These are phyloP conservation scores for Pseudogymnoascus sp. DNA, from an alignment of 2,329 filamentous ascomycete species.

Conservation along the genomic window DNA sequence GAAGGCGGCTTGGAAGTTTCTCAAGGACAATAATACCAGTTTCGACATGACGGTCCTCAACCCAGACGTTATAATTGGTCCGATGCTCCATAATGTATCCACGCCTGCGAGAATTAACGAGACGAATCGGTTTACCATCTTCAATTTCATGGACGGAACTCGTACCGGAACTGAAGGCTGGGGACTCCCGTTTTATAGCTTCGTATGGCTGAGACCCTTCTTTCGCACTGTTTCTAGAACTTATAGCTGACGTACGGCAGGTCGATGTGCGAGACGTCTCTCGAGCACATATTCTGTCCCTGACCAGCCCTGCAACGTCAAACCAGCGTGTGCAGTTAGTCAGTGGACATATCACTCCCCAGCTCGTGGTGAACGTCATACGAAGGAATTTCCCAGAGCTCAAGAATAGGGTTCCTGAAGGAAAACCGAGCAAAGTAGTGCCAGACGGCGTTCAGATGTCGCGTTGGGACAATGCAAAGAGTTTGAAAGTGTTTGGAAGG, in stretches of 20 bases:
- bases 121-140: slow-evolving; percentile 53
- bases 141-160: slow-evolving; percentile 41
- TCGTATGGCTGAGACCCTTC: slow-evolving; percentile 15
- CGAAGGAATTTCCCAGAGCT: slow-evolving; percentile 44
- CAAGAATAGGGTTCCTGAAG: slow-evolving; percentile 38
- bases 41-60: slow-evolving; percentile 55
- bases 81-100: slow-evolving; percentile 53
- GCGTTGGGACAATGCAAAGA: slow-evolving; percentile 20
- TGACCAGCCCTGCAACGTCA: slow-evolving; percentile 47
- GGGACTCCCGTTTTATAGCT: slow-evolving; percentile 15
- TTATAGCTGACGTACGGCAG: slow-evolving; percentile 32
- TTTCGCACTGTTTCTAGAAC: slow-evolving; percentile 32
- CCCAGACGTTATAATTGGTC: slow-evolving; percentile 54
- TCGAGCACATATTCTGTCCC: slow-evolving; percentile 51
- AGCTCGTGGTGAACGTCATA: slow-evolving; percentile 47
- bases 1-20: slow-evolving; percentile 55
- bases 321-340: slow-evolving; percentile 56
- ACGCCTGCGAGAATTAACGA: slow-evolving; percentile 58
- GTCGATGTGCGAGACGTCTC: slow-evolving; percentile 56
- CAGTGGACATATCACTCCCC: slow-evolving; percentile 50
- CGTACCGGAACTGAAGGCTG: slow-evolving; percentile 33
- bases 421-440: slow-evolving; percentile 27
- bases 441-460: slow-evolving; percentile 21
- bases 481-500: slow-evolving; percentile 12
- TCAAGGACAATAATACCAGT: slow-evolving; percentile 41